Base-by-base conservation (phyloP, 257 asterid species). In the Salvia rosmarinus region DNA sequence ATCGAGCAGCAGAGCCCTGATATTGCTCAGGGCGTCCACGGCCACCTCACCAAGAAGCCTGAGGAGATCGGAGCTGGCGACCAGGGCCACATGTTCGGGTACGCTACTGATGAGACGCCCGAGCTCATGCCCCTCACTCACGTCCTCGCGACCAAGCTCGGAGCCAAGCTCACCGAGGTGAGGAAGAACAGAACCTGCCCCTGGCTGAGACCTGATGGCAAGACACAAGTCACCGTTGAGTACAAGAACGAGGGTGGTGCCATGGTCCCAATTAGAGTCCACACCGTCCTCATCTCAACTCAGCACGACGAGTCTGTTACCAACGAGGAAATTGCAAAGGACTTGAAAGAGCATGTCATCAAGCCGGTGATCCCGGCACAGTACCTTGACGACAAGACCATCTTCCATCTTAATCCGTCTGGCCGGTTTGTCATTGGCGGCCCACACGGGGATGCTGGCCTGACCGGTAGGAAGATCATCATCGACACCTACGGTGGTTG, bases 31-130 rank as follows among this genome's bases (percentile, higher is more conserved):
- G 97, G 97, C 4, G 96, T 91, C 69, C 97, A 91, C 4, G 97
- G 97, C 20, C 97, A 91, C 74, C 84, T 91, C 70, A 88, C 94
- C 76, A 91, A 89, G 92, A 91, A 91, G 43, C 97, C 97, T 0
- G 97, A 91, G 76, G 97, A 91, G 19, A 89, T 91, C 17, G 97
- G 97, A 72, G 97, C 97, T n/a, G 97, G 97, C 64, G 97, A 91
- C 71, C 97, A 90, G 68, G 96, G 96, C 25, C 97, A 90, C 82
- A 90, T 90, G 97, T 90, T 90, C 54, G 97, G 97, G 21, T 90
- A 90, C 44, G 97, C 96, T 62, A 91, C 97, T 13, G 97, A 91
- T 60, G 97, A 91, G 62, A 91, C 97, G 0, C 96, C 97, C 0
- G 95, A 91, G 77, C 92, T 91, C 68, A 91, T 91, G 97, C 97